Percentiles rank a stretch among this genome's conserved stretches.
phyloP scores from a whole-genome alignment of 768 basidiomycete genomes.

The Mycena maculata region DNA sequence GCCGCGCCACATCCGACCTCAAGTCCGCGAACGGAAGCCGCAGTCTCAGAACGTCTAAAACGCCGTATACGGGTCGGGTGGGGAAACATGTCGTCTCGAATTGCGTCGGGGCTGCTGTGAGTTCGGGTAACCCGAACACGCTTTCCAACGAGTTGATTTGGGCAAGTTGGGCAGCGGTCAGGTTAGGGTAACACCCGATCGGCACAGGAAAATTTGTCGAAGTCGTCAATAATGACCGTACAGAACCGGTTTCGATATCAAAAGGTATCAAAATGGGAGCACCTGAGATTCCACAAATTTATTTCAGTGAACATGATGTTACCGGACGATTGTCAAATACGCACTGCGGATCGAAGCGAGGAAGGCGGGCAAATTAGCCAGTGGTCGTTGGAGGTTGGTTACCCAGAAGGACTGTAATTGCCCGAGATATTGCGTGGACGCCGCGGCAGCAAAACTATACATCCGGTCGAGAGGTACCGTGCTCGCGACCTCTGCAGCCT shows the following conservation, averaged over 20 bases:
- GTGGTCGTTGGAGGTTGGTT: conserved; percentile 58
- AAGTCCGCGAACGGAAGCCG: conserved; percentile 68
- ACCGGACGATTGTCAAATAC: conserved; percentile 59
- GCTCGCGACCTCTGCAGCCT: conserved; percentile 56
- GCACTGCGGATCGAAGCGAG: conserved; percentile 52
- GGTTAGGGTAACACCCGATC: conserved; percentile 68
- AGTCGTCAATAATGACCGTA: conserved; percentile 55
- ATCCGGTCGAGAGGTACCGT: conserved; percentile 64
- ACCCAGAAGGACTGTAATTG: conserved; percentile 68
- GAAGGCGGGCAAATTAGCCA: conserved; percentile 58
- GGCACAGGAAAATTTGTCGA: conserved; percentile 69
- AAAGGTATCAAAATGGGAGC: conserved; percentile 35
- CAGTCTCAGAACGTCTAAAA: conserved; percentile 66
- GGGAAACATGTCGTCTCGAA: conserved; percentile 67
- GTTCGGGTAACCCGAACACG: conserved; percentile 61
- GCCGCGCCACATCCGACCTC: conserved; percentile 54
- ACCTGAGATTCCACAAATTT: conserved; percentile 15
- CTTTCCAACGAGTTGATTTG: conserved; percentile 62
- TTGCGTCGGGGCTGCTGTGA: conserved; percentile 41
- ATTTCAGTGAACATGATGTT: conserved; percentile 4
- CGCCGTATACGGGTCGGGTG: conserved; percentile 71
- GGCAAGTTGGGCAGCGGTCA: conserved; percentile 52
- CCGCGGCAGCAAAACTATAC: conserved; percentile 70
- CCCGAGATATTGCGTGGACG: conserved; percentile 61
- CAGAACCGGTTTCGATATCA: conserved; percentile 41